Conservation (phyloP, 2,329 filamentous ascomycete genomes). For the Ceratocystis cacaofunesta region DNA sequence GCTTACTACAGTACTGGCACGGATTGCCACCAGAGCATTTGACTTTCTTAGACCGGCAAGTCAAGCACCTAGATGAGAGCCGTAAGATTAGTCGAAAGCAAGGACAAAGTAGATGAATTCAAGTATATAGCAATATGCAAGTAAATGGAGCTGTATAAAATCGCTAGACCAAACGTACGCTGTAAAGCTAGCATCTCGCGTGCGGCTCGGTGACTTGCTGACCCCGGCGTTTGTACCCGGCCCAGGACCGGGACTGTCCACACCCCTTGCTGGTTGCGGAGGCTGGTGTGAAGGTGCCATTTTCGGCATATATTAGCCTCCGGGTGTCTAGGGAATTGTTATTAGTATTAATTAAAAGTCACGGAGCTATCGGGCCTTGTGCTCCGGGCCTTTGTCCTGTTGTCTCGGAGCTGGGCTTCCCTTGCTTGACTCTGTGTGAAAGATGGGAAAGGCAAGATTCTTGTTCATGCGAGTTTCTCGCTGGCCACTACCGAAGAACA, state of each 20-base stretch:
- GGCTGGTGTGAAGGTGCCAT: not conserved
- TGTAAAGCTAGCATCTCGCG: conserved; percentile 36
- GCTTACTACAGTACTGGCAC: conserved; percentile 16
- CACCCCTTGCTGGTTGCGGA: not conserved
- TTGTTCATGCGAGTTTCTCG: not conserved
- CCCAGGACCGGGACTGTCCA: not conserved
- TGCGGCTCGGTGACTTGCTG: conserved; percentile 30
- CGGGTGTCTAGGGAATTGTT: not conserved
- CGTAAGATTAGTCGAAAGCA: not conserved
- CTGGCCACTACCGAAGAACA: not conserved
- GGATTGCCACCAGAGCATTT: conserved; percentile 16
- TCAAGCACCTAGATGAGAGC: conserved; percentile 15
- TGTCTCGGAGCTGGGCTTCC: no score
- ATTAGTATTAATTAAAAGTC: no score
- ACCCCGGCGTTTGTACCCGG: conserved; percentile 22
- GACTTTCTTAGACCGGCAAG: conserved; percentile 16
- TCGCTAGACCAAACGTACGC: conserved; percentile 29
- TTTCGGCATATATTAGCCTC: not conserved
- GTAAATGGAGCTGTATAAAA: conserved; percentile 17
- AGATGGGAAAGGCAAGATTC: not conserved
- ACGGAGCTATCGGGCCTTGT: no score
- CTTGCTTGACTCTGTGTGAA: not conserved
- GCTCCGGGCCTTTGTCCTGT: no score
- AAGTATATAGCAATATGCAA: not conserved
- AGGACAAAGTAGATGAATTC: not conserved